Evolutionary conservation across 768 basidiomycete species (phyloP), one percentile per base, ranked within the genome.

Genomic region (Boletellus sp.): DNA sequence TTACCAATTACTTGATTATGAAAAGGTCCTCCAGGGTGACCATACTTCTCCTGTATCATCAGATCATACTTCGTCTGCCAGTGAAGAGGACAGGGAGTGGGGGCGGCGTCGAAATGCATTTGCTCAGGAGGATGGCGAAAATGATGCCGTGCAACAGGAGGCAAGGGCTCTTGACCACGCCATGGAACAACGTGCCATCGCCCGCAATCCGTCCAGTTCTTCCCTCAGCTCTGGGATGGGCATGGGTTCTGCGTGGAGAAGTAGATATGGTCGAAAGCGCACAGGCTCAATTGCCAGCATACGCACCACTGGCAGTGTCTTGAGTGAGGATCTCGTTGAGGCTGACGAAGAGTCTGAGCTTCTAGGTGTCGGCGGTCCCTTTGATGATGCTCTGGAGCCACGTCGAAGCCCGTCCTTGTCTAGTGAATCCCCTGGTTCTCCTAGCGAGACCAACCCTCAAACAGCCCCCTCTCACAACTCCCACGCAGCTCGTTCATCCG

Each of bases 1-100:
- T 71, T 94, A 94, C 76, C 92, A 94, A 71, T 76, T 95, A 39
- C 74, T 92, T 60, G 93, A 94, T 66, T 95, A 94, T 68, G 91
- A 94, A 68, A 87, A 90, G 54, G 77, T 75, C 44, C 71, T 90
- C 48, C 79, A 77, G 57, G 70, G 75, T 36, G 77, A 74, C 47
- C 67, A 70, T 49, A 59, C 65, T 19, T 82, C 81, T 5, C 78
- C 77, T 43, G 74, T 70, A 16, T 61, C 69, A 39, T 87, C 81
- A 38, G 84, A 83, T 53, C 69, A 65, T 16, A 78, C 81, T 34
- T 80, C 78, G 22, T 68, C 72, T 23, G 59, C 72, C 35, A 78
- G 76, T 26, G 81, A 84, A 22, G 85, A 87, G 32, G 85, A 87
- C 60, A 89, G 84, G 61, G 90, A 90, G 62, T 91, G 90, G 90